phyloP scores from a whole-genome alignment of 2,329 filamentous ascomycete species.

The Waltergamsia citrina region DNA sequence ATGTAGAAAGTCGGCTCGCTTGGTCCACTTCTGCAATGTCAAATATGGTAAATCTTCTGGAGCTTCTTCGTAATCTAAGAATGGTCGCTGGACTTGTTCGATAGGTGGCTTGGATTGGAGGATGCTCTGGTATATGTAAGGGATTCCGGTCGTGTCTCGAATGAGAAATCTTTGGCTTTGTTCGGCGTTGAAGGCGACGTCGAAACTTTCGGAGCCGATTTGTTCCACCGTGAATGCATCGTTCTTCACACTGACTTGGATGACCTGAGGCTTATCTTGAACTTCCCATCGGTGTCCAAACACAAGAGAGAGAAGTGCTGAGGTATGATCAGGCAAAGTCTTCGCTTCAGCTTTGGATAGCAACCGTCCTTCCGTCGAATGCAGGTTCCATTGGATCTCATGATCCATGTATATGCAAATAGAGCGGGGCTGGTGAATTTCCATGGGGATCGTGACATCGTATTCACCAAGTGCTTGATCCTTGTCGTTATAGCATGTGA shows the following conservation, averaged over 20 bases:
- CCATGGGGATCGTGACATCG: slow-evolving; percentile 31
- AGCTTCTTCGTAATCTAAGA: slow-evolving; percentile 23
- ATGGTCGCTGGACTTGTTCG: slow-evolving; percentile 26
- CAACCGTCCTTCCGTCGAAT: slow-evolving; percentile 8
- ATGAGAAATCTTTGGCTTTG: slow-evolving; percentile 22
- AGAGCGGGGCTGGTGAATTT: slow-evolving; percentile 23
- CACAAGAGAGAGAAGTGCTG: slow-evolving; percentile 33
- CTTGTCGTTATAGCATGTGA: slow-evolving; percentile 23
- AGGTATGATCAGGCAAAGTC: slow-evolving; percentile 29
- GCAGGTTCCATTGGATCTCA: slow-evolving; percentile 21
- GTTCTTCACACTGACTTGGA: slow-evolving; percentile 27
- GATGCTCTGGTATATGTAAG: slow-evolving; percentile 30
- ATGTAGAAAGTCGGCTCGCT: slow-evolving; percentile 51
- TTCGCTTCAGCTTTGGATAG: slow-evolving; percentile 11
- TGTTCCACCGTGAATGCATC: slow-evolving; percentile 15
- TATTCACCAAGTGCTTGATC: slow-evolving; percentile 23
- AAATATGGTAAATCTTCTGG: slow-evolving; percentile 39
- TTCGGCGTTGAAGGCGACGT: slow-evolving; percentile 11
- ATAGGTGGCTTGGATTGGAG: slow-evolving; percentile 33
- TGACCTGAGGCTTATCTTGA: slow-evolving; percentile 26
- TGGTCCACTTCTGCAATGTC: slow-evolving; percentile 37
- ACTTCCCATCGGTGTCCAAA: slow-evolving; percentile 36
- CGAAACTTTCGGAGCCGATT: slow-evolving; percentile 19
- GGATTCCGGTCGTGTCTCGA: slow-evolving; percentile 22
- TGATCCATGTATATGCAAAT: slow-evolving; percentile 31